A percentile compares a stretch with the other conserved stretches of the same genome.
phyloP scores from a whole-genome alignment of 495 filamentous ascomycete genomes.

The Penicillium diatomitis region DNA sequence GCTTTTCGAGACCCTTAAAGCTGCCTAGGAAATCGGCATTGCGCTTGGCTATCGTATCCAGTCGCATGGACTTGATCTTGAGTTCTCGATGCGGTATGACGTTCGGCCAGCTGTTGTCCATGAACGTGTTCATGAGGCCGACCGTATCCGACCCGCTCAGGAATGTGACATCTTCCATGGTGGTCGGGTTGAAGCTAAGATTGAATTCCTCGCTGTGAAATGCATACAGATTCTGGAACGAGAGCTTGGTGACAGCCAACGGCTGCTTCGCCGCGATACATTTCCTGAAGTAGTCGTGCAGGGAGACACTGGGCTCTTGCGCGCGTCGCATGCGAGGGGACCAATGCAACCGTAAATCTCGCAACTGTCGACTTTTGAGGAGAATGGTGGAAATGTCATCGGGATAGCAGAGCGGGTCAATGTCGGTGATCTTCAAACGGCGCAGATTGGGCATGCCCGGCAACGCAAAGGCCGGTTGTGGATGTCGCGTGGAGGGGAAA shows the following conservation, averaged over 20 bases:
- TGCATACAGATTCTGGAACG: constrained; percentile 50
- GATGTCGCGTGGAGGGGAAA: constrained; percentile 47
- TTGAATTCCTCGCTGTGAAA: constrained; percentile 38
- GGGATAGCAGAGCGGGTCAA: constrained; percentile 57
- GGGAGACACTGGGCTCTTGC: constrained; percentile 46
- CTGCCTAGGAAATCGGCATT: constrained; percentile 30
- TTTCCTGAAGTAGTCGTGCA: constrained; percentile 50
- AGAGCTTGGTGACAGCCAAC: constrained; percentile 38
- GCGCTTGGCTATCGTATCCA: constrained; percentile 32
- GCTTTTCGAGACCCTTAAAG: constrained; percentile 31
- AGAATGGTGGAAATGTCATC: constrained; percentile 54
- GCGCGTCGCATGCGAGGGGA: constrained; percentile 52
- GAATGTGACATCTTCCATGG: constrained; percentile 42
- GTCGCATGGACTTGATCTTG: constrained; percentile 30
- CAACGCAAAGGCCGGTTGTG: constrained; percentile 48
- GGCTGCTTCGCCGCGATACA: constrained; percentile 34
- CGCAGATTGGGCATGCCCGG: constrained; percentile 49
- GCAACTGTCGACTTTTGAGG: constrained; percentile 41
- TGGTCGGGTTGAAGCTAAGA: constrained; percentile 28
- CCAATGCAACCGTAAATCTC: constrained; percentile 49
- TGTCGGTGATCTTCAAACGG: constrained; percentile 44
- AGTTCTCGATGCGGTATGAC: constrained; percentile 11
- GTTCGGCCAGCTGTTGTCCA: constrained; percentile 45
- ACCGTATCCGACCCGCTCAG: constrained; percentile 37
- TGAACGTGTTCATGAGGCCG: constrained; percentile 41